A percentile compares a stretch with the other conserved stretches of the same genome.
Conservation (phyloP, 768 basidiomycete species). For the Lactarius psammicola region DNA sequence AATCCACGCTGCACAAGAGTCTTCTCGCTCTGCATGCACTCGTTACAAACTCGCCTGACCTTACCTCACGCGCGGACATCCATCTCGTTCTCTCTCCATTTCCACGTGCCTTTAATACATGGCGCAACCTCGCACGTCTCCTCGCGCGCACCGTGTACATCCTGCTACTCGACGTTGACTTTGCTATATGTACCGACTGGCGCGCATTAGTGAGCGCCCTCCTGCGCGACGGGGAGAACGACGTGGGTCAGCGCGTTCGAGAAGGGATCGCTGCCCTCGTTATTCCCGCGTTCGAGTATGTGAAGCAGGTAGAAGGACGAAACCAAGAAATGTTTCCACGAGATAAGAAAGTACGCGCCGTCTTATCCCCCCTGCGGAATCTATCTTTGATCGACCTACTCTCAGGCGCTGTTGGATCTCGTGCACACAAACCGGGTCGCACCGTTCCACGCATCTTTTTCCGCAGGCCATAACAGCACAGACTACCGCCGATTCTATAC, state of each 20-base stretch:
- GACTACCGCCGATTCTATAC: conserved; percentile 70
- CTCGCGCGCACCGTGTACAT: conserved; percentile 82
- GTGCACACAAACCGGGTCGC: conserved; percentile 54
- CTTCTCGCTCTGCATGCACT: conserved; percentile 64
- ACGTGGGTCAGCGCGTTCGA: conserved; percentile 47
- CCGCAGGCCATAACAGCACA: conserved; percentile 75
- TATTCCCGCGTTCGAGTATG: conserved; percentile 82
- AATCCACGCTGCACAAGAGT: conserved; percentile 41
- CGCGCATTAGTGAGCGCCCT: conserved; percentile 48
- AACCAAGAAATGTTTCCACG: conserved; percentile 60
- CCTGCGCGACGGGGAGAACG: conserved; percentile 15
- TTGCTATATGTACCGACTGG: conserved; percentile 81
- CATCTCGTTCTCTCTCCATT: conserved; percentile 83
- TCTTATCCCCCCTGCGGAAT: background rate
- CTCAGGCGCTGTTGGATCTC: conserved; percentile 56
- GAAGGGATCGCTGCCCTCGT: conserved; percentile 71
- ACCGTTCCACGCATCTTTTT: conserved; percentile 80
- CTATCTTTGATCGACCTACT: background rate
- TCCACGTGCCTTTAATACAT: conserved; percentile 65
- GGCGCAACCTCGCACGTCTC: conserved; percentile 82
- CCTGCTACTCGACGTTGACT: conserved; percentile 92
- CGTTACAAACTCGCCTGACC: conserved; percentile 62
- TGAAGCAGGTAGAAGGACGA: conserved; percentile 59
- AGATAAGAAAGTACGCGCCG: conserved; percentile 56
- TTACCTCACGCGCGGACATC: conserved; percentile 73